phyloP scores from a whole-genome alignment of 495 filamentous ascomycete genomes.

The Jackrogersella minutella region DNA sequence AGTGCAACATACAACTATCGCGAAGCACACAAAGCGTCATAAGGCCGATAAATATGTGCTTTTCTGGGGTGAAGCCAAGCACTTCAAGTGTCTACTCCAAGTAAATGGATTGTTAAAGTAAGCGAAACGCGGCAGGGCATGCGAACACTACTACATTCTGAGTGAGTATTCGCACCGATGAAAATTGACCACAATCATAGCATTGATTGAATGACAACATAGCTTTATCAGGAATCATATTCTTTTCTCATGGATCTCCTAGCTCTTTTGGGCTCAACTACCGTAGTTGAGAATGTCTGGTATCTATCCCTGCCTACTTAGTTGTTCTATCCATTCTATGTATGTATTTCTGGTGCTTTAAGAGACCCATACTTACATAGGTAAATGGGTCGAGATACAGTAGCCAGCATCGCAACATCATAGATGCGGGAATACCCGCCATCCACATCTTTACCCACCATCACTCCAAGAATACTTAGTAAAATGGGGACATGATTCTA shows the following conservation, averaged over 20 bases:
- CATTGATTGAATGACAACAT: not conserved
- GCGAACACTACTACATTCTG: not conserved
- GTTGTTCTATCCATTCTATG: not conserved
- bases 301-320: not conserved
- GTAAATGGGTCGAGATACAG: too few species aligned
- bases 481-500: not conserved
- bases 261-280: not conserved
- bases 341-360: not conserved
- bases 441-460: not conserved
- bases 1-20: not conserved
- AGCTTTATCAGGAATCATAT: not conserved
- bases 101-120: not conserved
- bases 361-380: too few species aligned
- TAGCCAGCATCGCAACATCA: not conserved
- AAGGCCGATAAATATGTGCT: not conserved
- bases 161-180: not conserved
- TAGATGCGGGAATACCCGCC: too few species aligned
- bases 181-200: not conserved
- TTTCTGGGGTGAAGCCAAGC: not conserved
- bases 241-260: not conserved
- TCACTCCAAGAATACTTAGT: not conserved
- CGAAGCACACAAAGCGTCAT: not conserved
- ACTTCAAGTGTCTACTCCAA: not conserved
- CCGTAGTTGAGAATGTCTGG: not conserved
- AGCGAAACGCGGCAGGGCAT: not conserved